Evolutionary conservation across 768 basidiomycete genomes (phyloP).

Genomic region (Boletus sensibilis): DNA sequence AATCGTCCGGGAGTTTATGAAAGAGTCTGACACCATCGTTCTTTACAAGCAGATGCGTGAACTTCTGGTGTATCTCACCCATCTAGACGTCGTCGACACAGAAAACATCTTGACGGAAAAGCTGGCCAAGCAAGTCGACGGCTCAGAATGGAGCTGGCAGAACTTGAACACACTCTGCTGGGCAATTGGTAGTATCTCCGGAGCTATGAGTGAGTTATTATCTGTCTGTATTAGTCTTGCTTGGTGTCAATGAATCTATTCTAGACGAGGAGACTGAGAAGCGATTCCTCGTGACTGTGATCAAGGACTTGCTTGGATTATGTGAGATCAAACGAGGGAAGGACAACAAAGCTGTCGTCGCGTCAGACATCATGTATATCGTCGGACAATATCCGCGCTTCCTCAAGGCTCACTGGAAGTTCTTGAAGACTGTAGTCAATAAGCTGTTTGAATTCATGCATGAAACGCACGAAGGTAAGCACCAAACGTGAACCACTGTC

Average conservation of each 20-base stretch:
- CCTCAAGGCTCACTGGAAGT: slow-evolving; percentile 99
- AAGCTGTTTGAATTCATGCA: slow-evolving; percentile 99
- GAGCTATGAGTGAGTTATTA: slow-evolving; percentile 87
- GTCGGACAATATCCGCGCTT: slow-evolving; percentile 99
- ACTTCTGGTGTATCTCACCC: slow-evolving; percentile 94
- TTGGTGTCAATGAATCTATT: background rate
- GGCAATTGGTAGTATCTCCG: slow-evolving; percentile 99
- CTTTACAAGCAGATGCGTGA: slow-evolving; percentile 99
- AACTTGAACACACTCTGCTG: slow-evolving; percentile 98
- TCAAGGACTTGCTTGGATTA: slow-evolving; percentile 96
- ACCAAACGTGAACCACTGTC: background rate
- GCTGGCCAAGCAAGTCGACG: slow-evolving; percentile 94
- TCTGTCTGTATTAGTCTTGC: background rate
- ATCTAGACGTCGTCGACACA: slow-evolving; percentile 93
- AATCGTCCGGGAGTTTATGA: slow-evolving; percentile 98
- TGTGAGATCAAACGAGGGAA: slow-evolving; percentile 99
- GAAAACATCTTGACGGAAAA: slow-evolving; percentile 98
- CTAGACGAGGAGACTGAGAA: slow-evolving; percentile 98
- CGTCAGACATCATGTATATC: slow-evolving; percentile 96
- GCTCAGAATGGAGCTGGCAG: slow-evolving; percentile 99
- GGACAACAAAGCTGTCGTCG: slow-evolving; percentile 99
- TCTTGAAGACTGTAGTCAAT: slow-evolving; percentile 99
- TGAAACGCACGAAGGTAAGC: slow-evolving; percentile 91
- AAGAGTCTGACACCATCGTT: slow-evolving; percentile 97
- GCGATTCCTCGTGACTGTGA: slow-evolving; percentile 97